Evolutionary conservation across 805 yeast genomes (phyloP).

Genomic region (Metschnikowia orientalis): DNA sequence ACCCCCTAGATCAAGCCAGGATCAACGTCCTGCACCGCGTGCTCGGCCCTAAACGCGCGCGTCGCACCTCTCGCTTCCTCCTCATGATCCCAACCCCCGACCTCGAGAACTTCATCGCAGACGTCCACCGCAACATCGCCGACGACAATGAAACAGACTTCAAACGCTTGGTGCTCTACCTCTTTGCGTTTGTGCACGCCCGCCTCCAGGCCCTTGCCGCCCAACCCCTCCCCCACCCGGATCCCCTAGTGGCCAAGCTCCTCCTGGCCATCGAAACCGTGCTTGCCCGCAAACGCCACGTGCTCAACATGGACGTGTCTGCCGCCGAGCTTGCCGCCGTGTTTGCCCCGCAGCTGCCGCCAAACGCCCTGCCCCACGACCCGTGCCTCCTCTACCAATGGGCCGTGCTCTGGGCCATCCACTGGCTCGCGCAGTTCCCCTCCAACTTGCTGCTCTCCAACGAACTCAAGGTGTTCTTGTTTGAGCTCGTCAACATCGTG

Average conservation of each 20-base stretch:
- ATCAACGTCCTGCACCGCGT: neutral
- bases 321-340: conserved; percentile 13
- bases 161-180: conserved; percentile 29
- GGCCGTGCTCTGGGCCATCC: conserved; percentile 26
- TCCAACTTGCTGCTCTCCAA: conserved; percentile 15
- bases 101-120: conserved; percentile 30
- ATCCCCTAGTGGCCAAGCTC: conserved; percentile 20
- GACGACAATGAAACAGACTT: conserved; percentile 30
- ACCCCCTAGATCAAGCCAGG: neutral
- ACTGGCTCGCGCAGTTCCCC: conserved; percentile 21
- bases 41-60: neutral
- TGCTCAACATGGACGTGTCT: conserved; percentile 21
- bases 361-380: conserved; percentile 4
- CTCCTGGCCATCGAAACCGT: conserved; percentile 32
- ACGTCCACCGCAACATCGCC: conserved; percentile 29
- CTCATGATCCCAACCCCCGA: conserved; percentile 25
- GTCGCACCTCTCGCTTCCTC: neutral
- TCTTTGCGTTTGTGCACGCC: conserved; percentile 30
- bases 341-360: conserved; percentile 1
- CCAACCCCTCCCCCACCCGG: conserved; percentile 6
- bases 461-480: conserved; percentile 29
- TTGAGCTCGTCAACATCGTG: conserved; percentile 29
- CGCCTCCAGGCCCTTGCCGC: conserved; percentile 13
- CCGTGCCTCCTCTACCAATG: conserved; percentile 26
- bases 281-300: conserved; percentile 26